A percentile compares a stretch with the other conserved stretches of the same genome.
These are phyloP conservation scores for Erythrobasidium hasegawianum DNA, from an alignment of 1,284 basidiomycete genomes.

Conservation along the genomic window DNA sequence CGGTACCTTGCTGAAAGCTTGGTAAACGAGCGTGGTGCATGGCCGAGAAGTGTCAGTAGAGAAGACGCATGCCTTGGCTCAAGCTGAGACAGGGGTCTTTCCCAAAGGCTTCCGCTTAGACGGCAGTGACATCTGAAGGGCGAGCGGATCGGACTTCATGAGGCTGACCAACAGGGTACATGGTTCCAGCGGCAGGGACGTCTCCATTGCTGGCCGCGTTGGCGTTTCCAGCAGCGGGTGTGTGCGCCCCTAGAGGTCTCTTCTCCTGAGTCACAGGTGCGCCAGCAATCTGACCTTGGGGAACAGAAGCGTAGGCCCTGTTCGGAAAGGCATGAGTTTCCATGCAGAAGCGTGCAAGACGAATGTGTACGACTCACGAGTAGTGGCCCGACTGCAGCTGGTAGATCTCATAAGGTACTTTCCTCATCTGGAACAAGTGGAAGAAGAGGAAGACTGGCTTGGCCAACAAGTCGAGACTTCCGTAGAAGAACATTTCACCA, in stretches of 20 bases:
- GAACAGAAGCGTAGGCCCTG: neutral
- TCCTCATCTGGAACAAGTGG: slow-evolving; percentile 35
- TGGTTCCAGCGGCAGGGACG: neutral
- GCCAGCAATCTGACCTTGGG: neutral
- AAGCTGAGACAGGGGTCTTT: too few species aligned
- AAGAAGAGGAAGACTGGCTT: slow-evolving; percentile 49
- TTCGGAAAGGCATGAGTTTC: neutral
- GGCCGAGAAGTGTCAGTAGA: too few species aligned
- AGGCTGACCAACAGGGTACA: neutral
- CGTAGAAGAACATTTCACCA: slow-evolving; percentile 58
- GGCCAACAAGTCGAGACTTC: slow-evolving; percentile 59
- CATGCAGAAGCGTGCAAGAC: neutral
- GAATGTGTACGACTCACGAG: neutral
- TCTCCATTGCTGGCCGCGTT: too few species aligned
- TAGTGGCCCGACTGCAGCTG: slow-evolving; percentile 29
- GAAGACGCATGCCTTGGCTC: too few species aligned
- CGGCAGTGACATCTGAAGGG: neutral
- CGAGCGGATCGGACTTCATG: neutral
- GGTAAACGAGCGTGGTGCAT: too few species aligned
- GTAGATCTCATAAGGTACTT: slow-evolving; percentile 12
- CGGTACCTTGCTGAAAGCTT: too few species aligned
- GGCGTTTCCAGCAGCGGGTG: neutral
- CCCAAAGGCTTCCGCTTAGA: too few species aligned
- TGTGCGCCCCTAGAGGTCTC: neutral
- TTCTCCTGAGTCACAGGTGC: neutral